Evolutionary conservation across 2,329 filamentous ascomycete genomes (phyloP), one percentile per base, ranked within the genome.

Genomic region (Pyrenophora seminiperda): DNA sequence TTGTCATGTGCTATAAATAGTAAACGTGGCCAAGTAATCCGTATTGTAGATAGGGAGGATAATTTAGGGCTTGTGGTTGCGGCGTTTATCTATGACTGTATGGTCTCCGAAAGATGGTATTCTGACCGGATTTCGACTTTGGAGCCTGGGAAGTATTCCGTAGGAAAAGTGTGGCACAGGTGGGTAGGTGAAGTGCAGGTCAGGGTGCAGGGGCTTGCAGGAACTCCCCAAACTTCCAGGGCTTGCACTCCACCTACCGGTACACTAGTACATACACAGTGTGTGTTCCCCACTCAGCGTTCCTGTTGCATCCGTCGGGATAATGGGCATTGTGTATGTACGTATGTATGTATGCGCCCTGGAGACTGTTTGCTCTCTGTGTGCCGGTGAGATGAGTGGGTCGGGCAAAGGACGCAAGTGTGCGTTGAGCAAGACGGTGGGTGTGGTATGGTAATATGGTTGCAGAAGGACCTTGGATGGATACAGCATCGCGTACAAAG

Each of bases 1-100:
- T 36, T 39, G 53, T 59, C 48, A 59, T 53, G 22, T 17, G 14
- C 57, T 38, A 58, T 53, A 53, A 60, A 60, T 62, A 59, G 59
- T 39, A 46, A 46, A n/a, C 13, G 22, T 27, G 24, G 36, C 33
- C 33, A 33, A 39, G 19, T 48, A 34, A 24, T n/a, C n/a, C n/a
- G n/a, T n/a, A n/a, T n/a, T n/a, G 17, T 50, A 53, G 54, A 43
- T 51, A 51, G 48, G 47, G 34, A 47, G 45, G 29, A 27, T 19
- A 34, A 33, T 24, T 11, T 17, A 32, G n/a, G n/a, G n/a, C 27
- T 11, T 11, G 14, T 17, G 18, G 30, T 15, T 15, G n/a, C 19
- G n/a, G n/a, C n/a, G n/a, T n/a, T n/a, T 38, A 20, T 22, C 24
- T 22, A 5, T 13, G 18, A n/a, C 13, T 7, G 5, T 27, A 3